phyloP scores from a whole-genome alignment of 306 rosid species.

The Rubus parviflorus region DNA sequence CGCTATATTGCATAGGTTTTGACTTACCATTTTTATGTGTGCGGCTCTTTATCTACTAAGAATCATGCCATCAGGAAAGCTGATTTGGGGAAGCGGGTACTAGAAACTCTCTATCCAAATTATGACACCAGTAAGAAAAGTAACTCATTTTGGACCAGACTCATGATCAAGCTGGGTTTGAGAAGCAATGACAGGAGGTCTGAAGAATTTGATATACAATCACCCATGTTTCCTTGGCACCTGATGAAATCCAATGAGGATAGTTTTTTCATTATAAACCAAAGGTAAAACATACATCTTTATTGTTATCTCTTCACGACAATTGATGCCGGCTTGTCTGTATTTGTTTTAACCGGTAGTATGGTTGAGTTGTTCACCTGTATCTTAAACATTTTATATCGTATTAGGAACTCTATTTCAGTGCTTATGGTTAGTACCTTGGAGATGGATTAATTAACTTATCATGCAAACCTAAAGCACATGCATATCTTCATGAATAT shows the following conservation, averaged over 20 bases:
- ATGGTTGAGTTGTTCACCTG: background rate
- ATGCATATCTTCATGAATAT: background rate
- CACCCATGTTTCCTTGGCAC: slow-evolving; percentile 86
- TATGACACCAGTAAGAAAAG: slow-evolving; percentile 40
- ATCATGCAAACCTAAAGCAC: background rate
- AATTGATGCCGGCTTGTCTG: background rate
- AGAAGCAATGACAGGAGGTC: slow-evolving; percentile 45
- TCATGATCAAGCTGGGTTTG: slow-evolving; percentile 61
- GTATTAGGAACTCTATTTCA: background rate
- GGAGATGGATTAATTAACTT: background rate
- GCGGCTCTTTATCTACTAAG: slow-evolving; percentile 46
- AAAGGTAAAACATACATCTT: slow-evolving; percentile 39
- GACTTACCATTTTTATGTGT: slow-evolving; percentile 30
- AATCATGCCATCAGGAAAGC: slow-evolving; percentile 95
- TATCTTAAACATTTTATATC: background rate
- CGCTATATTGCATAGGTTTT: slow-evolving; percentile 11
- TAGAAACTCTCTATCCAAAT: slow-evolving; percentile 74
- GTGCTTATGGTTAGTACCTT: background rate
- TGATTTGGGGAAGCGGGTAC: slow-evolving; percentile 57
- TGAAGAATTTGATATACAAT: slow-evolving; percentile 48
- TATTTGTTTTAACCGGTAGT: background rate
- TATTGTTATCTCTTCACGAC: background rate
- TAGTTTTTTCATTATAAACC: slow-evolving; percentile 54
- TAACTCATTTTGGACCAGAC: slow-evolving; percentile 57
- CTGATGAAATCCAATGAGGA: slow-evolving; percentile 64